These are phyloP conservation scores for barrel medic (Medicago truncatula) DNA, from an alignment of 306 rosid genomes.

Conservation along the genomic window DNA sequence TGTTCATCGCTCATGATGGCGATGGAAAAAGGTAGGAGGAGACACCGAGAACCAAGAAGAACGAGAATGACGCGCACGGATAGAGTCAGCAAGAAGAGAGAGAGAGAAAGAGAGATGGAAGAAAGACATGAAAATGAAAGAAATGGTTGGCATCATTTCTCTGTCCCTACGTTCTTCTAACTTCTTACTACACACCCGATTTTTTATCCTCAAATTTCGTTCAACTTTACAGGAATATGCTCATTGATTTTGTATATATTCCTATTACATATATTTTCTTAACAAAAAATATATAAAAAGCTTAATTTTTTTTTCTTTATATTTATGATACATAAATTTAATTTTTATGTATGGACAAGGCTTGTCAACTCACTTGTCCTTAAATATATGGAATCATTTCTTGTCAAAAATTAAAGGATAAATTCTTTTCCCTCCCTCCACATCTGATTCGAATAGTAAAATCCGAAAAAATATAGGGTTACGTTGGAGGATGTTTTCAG, in stretches of 20 bases:
- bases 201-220: constrained; percentile 13
- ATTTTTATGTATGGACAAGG: not conserved
- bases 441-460: too few species aligned
- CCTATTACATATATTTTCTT: not conserved
- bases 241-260: not conserved
- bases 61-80: not conserved
- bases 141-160: not conserved
- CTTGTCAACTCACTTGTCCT: too few species aligned
- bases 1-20: constrained; percentile 7
- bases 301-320: too few species aligned
- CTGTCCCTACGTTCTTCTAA: not conserved
- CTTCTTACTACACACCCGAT: not conserved
- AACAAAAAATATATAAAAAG: too few species aligned
- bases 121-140: constrained; percentile 5
- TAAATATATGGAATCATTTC: too few species aligned
- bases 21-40: not conserved
- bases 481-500: too few species aligned
- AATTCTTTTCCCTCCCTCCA: too few species aligned
- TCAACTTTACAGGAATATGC: not conserved
- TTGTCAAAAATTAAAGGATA: too few species aligned
- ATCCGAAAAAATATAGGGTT: too few species aligned
- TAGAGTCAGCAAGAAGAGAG: not conserved
- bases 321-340: too few species aligned
- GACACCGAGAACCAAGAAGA: not conserved
- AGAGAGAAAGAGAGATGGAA: constrained; percentile 12